Base-by-base conservation (phyloP, 495 filamentous ascomycete species). In the Aspergillus funiculosus region DNA sequence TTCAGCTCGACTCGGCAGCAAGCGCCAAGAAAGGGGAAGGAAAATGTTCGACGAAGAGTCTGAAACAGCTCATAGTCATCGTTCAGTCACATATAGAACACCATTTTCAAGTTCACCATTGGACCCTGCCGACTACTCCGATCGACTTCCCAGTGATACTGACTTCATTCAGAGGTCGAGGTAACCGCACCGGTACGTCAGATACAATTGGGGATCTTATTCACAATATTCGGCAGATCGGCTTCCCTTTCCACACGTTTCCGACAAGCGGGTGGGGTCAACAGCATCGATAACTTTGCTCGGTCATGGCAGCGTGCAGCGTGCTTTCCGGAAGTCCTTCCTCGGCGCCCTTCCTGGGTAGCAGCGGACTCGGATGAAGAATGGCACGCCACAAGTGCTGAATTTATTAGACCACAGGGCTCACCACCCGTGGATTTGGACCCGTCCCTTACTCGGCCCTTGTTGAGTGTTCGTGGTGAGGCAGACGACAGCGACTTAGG, bases 291-390 rank as follows among this genome's bases (percentile, higher is more conserved):
- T 53, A 95, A 90, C 56, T 98, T 98, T 61, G 86, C 92, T 36
- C 80, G 87, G 34, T 94, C 87, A 52, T 97, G 91, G 89, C 87
- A 88, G 58, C 80, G 92, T 56, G 92, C 92, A 25, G 89, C 91
- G 3, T 81, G 76, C 25, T 98, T 96, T 70, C 74, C 77, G 19
- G 91, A 96, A 60, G 83, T 94, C 38, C 76, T 89, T 11, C 85
- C 87, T 4, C 79, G 82, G 17, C 79, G 80, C 3, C 78, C 81
- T 13, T 81, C 86, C 17, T 87, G 94, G 54, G 66, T 85, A 22
- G 73, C 80, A 32, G 68, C 73, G 2, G 64, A 71, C 9, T 66
- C 63, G 13, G 73, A 73, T 15, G 71, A 76, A 42, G 76, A 76
- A 34, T 59, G 63, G 19, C 59, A 58, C 11, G 51, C 60, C 29